Percentiles rank a stretch among this genome's conserved stretches.
These are phyloP conservation scores for Waitea zeae DNA, from an alignment of 1,284 basidiomycete genomes.

Conservation along the genomic window DNA sequence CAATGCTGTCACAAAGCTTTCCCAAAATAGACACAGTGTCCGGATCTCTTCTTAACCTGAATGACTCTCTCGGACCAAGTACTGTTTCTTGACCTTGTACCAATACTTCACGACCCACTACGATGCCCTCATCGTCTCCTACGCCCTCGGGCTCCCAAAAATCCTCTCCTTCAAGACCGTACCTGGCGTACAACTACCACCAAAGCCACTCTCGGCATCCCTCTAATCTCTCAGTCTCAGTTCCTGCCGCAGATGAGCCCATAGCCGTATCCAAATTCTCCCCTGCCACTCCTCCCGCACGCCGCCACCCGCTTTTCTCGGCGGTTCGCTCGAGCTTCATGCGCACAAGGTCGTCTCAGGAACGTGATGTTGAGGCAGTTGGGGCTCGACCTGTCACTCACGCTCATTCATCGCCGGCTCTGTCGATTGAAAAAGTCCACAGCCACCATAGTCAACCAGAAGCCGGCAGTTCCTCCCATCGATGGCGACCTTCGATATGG, in stretches of 20 bases:
- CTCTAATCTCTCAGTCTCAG: too few species aligned
- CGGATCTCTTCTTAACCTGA: too few species aligned
- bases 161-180: too few species aligned
- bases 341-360: neutral
- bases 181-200: too few species aligned
- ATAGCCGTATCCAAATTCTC: too few species aligned
- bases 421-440: neutral
- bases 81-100: too few species aligned
- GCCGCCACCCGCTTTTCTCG: neutral
- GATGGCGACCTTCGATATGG: slow-evolving; percentile 10
- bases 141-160: too few species aligned
- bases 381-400: neutral
- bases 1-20: too few species aligned
- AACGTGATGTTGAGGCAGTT: neutral
- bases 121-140: too few species aligned
- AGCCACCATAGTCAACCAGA: neutral
- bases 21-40: too few species aligned
- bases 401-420: neutral
- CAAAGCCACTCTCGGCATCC: neutral
- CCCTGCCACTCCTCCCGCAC: neutral
- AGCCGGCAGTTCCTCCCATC: neutral
- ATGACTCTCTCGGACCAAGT: too few species aligned
- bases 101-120: too few species aligned
- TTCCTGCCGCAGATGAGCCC: neutral
- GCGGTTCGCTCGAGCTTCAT: neutral